Evolutionary conservation across 148 eudicot genomes (phyloP).

Genomic region (Chenopodium album): DNA sequence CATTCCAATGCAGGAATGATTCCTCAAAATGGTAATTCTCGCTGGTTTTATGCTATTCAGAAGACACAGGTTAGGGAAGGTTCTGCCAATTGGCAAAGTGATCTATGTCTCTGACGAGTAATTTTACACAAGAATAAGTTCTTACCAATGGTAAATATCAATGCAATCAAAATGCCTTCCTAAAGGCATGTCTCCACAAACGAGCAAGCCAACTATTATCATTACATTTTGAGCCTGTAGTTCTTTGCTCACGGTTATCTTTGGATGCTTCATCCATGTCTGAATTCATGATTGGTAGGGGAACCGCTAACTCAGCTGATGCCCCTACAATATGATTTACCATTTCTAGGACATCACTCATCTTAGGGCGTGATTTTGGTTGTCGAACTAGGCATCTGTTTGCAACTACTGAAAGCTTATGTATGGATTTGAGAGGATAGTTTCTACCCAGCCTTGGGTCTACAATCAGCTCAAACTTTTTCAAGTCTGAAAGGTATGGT

Average conservation of each 20-base stretch:
- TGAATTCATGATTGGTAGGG: conserved; percentile 29
- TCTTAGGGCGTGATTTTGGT: conserved; percentile 74
- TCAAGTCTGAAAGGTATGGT: conserved; percentile 70
- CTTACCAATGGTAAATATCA: background rate
- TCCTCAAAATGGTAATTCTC: background rate
- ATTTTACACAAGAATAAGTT: conserved; percentile 4
- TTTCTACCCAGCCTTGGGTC: conserved; percentile 74
- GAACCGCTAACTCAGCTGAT: conserved; percentile 37
- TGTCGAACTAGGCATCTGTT: conserved; percentile 72
- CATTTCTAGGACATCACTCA: conserved; percentile 87
- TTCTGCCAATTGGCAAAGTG: background rate
- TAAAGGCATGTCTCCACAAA: conserved; percentile 39
- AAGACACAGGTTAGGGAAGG: background rate
- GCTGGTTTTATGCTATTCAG: background rate
- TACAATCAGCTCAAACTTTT: conserved; percentile 64
- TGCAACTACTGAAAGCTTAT: conserved; percentile 66
- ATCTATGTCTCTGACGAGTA: background rate
- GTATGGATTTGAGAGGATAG: conserved; percentile 55
- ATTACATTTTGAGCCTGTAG: conserved; percentile 28
- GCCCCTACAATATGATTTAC: conserved; percentile 48
- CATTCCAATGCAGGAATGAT: background rate
- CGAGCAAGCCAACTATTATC: conserved; percentile 48
- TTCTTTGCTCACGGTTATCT: conserved; percentile 35
- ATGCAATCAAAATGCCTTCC: conserved; percentile 31
- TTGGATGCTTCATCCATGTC: conserved; percentile 25